Evolutionary conservation across 1,284 basidiomycete genomes (phyloP).

Genomic region (Sporisorium iseilematis-ciliati): DNA sequence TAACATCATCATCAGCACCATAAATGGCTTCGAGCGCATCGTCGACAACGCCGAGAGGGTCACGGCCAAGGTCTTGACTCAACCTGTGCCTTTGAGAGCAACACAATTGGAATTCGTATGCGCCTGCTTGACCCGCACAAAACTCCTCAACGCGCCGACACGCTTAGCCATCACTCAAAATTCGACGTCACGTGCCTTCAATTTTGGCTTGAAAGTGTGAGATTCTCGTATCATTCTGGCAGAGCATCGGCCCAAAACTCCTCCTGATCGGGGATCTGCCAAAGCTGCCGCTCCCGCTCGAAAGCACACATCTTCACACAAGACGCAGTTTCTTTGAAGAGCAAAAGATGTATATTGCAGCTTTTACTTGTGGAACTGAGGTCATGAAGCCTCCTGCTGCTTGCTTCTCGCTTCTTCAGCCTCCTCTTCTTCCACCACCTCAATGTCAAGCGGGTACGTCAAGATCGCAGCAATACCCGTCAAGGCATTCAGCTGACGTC

Average conservation of each 20-base stretch:
- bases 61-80: neutral
- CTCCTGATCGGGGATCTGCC: neutral
- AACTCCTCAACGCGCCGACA: constrained; percentile 23
- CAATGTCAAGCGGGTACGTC: constrained; percentile 94
- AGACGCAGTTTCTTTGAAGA: neutral
- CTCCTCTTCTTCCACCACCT: constrained; percentile 76
- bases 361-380: neutral
- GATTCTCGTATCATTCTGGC: neutral
- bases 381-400: constrained; percentile 16
- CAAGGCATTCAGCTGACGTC: constrained; percentile 85
- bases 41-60: neutral
- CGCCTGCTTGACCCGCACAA: neutral
- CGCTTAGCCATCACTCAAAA: constrained; percentile 1
- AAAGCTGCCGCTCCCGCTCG: neutral
- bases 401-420: constrained; percentile 43
- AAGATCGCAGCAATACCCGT: constrained; percentile 96
- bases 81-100: constrained; percentile 11
- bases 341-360: neutral
- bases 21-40: neutral
- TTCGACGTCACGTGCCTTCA: constrained; percentile 15
- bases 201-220: constrained; percentile 5
- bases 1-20: neutral
- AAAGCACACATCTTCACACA: neutral
- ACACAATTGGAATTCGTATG: constrained; percentile 14
- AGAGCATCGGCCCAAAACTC: neutral